Evolutionary conservation across 495 filamentous ascomycete genomes (phyloP).

Genomic region (Staphylotrichum longicolle): DNA sequence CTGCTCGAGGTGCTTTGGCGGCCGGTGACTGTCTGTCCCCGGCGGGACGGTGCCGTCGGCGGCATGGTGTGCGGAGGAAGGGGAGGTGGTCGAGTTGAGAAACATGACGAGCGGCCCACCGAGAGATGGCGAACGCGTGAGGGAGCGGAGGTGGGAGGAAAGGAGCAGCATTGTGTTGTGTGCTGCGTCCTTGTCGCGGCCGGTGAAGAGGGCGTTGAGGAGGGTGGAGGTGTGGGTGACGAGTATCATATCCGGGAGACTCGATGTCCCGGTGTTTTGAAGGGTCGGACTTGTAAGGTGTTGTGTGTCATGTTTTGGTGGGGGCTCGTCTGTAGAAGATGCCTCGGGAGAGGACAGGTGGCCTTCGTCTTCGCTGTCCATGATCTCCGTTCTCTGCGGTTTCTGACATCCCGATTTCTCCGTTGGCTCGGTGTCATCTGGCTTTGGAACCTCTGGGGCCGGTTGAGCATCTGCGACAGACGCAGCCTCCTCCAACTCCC

Average conservation of each 20-base stretch:
- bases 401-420: background rate
- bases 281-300: background rate
- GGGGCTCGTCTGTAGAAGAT: background rate
- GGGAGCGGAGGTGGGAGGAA: conserved; percentile 33
- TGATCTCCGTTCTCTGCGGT: conserved; percentile 16
- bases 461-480: background rate
- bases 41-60: background rate
- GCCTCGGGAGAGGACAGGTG: conserved; percentile 8
- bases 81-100: conserved; percentile 40
- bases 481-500: conserved; percentile 38
- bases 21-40: background rate
- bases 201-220: conserved; percentile 43
- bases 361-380: conserved; percentile 40
- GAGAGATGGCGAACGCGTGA: conserved; percentile 28
- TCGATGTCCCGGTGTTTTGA: background rate
- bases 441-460: background rate
- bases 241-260: conserved; percentile 40
- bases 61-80: background rate
- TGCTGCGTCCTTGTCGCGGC: conserved; percentile 34
- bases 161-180: conserved; percentile 38
- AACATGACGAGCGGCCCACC: conserved; percentile 40
- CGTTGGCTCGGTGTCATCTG: background rate
- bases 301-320: background rate
- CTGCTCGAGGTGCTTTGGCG: background rate
- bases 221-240: conserved; percentile 43